Evolutionary conservation across 2,329 filamentous ascomycete genomes (phyloP).

Genomic region (Clarireedia monteithiana): DNA sequence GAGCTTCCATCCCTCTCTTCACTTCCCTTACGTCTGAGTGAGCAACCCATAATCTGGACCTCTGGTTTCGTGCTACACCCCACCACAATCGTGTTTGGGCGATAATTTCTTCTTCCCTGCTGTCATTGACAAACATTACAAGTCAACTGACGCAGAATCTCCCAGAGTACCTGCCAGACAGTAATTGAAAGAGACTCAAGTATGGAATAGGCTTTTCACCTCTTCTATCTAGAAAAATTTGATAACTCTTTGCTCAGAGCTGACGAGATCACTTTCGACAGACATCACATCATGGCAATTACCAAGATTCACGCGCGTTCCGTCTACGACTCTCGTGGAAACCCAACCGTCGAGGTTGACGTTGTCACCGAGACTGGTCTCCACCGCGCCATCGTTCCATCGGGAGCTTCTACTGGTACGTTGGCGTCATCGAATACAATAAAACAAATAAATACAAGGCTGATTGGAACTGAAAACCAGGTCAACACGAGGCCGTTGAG

Average conservation of each 20-base stretch:
- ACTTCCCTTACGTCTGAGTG: background rate
- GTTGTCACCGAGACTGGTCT: slow-evolving; percentile 93
- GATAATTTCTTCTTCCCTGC: slow-evolving; percentile 15
- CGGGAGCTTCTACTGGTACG: slow-evolving; percentile 88
- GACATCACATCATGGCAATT: slow-evolving; percentile 67
- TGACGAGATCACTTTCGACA: slow-evolving; percentile 16
- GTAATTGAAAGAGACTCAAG: slow-evolving; percentile 14
- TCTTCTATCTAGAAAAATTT: background rate
- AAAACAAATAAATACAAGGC: slow-evolving; percentile 10
- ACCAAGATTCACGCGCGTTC: slow-evolving; percentile 86
- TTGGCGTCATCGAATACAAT: slow-evolving; percentile 22
- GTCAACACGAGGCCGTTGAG: slow-evolving; percentile 85
- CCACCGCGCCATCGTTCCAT: slow-evolving; percentile 95
- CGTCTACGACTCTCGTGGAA: slow-evolving; percentile 97
- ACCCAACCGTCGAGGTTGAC: slow-evolving; percentile 98
- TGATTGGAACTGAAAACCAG: slow-evolving; percentile 35
- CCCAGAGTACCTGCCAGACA: slow-evolving; percentile 5
- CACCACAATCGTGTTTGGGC: slow-evolving; percentile 12
- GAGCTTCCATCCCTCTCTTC: slow-evolving; percentile 1
- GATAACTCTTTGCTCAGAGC: background rate
- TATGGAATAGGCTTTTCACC: background rate
- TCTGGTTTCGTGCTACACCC: slow-evolving; percentile 17
- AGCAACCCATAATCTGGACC: slow-evolving; percentile 5
- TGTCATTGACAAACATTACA: slow-evolving; percentile 9
- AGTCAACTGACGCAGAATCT: slow-evolving; percentile 18